Evolutionary conservation across 2,329 filamentous ascomycete genomes (phyloP).

Genomic region (Verticillium nonalfalfae): DNA sequence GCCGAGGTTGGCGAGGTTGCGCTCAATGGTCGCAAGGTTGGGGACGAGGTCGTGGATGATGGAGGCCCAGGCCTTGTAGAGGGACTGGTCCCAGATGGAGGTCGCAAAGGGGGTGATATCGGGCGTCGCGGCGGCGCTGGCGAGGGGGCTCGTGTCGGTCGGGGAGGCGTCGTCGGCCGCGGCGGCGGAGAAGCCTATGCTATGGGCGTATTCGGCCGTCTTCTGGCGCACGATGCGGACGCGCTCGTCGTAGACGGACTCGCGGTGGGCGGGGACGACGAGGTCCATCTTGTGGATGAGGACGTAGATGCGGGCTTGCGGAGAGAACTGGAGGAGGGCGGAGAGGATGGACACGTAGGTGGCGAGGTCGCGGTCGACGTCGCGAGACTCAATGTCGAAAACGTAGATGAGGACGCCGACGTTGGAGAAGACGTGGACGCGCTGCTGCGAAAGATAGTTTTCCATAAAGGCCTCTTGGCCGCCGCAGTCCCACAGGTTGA

Average conservation of each 20-base stretch:
- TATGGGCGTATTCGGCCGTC: slow-evolving; percentile 49
- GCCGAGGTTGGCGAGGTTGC: slow-evolving; percentile 75
- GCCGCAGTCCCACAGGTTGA: slow-evolving; percentile 98
- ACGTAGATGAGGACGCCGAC: slow-evolving; percentile 98
- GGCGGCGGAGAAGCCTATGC: slow-evolving; percentile 24
- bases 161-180: slow-evolving; percentile 18
- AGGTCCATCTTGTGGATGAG: slow-evolving; percentile 99
- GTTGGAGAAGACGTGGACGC: slow-evolving; percentile 92
- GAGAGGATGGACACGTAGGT: slow-evolving; percentile 89
- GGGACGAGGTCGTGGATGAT: slow-evolving; percentile 98
- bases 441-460: slow-evolving; percentile 93
- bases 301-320: slow-evolving; percentile 79
- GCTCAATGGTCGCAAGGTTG: slow-evolving; percentile 82
- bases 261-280: slow-evolving; percentile 72
- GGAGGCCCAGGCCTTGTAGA: slow-evolving; percentile 97
- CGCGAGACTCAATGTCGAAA: slow-evolving; percentile 95
- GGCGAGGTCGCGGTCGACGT: slow-evolving; percentile 86
- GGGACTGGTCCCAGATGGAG: slow-evolving; percentile 96
- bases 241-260: slow-evolving; percentile 78
- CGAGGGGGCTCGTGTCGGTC: slow-evolving; percentile 14
- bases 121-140: slow-evolving; percentile 7
- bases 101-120: slow-evolving; percentile 86
- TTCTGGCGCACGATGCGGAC: slow-evolving; percentile 70
- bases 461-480: slow-evolving; percentile 99
- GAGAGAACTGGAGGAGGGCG: slow-evolving; percentile 80